A percentile compares a stretch with the other conserved stretches of the same genome.
These are phyloP conservation scores for Lecanicillium sp. DNA, from an alignment of 2,329 filamentous ascomycete genomes.

Conservation along the genomic window DNA sequence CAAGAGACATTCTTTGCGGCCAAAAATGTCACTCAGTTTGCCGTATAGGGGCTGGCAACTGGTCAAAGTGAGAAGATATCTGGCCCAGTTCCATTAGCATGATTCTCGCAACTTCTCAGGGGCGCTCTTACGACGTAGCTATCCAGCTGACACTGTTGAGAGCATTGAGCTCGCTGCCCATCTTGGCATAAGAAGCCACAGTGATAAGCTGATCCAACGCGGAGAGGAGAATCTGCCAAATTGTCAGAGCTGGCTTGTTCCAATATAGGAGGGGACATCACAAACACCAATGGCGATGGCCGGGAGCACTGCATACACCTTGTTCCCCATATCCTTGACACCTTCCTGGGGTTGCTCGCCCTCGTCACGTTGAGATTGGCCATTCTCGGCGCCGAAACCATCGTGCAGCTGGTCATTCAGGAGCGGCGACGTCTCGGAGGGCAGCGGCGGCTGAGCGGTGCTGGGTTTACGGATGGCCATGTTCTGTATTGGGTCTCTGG, in stretches of 20 bases:
- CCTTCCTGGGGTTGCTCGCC: not conserved
- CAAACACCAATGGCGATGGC: constrained; percentile 30
- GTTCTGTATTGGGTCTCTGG: no score
- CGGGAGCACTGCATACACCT: constrained; percentile 28
- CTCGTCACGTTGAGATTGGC: not conserved
- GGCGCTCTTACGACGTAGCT: constrained; percentile 40
- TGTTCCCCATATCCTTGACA: constrained; percentile 21
- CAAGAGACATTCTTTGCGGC: constrained; percentile 56
- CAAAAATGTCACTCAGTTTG: constrained; percentile 63
- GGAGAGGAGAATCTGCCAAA: constrained; percentile 56
- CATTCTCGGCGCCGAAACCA: not conserved
- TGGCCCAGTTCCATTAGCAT: no score
- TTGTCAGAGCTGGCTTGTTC: not conserved
- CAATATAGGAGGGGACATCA: not conserved
- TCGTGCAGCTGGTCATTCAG: no score
- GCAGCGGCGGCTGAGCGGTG: no score
- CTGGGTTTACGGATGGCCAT: no score
- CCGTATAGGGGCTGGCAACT: constrained; percentile 70
- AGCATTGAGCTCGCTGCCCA: constrained; percentile 67
- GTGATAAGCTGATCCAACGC: constrained; percentile 72
- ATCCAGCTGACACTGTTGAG: constrained; percentile 72
- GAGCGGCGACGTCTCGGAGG: no score
- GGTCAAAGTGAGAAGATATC: constrained; percentile 66
- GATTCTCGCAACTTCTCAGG: no score
- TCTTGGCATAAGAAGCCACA: constrained; percentile 68